Evolutionary conservation across 352 stramenopile genomes (phyloP), one percentile per base, ranked within the genome.

Genomic region (Pythium utonaiense): DNA sequence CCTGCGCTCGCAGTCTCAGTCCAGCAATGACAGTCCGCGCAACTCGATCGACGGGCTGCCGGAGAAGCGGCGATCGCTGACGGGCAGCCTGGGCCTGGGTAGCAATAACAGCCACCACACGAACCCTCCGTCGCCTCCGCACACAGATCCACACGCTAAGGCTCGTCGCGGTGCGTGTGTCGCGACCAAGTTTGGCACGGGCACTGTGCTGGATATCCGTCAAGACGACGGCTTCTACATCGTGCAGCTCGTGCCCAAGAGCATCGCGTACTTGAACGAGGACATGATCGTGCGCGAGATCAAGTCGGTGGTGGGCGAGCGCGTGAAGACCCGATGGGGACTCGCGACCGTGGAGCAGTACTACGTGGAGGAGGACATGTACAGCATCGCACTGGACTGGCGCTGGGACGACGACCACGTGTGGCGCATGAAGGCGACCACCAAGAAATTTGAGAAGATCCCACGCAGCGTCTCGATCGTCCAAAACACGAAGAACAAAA

Each of bases 401-500:
- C 80, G 85, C 55, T 94, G 85, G 85, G 85, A 94, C 58, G 83
- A 94, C 33, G 83, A 94, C 52, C 85, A 94, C 57, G 83, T 94
- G 17, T 94, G 82, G 82, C 80, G 83, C 62, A 94, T 94, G 85
- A 94, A 92, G 60, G 85, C 85, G 17, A 93, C 82, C n/a, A 92
- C 82, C 48, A 94, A 94, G 65, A 94, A 92, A 77, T 94, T 94
- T 53, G 83, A 93, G 40, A 92, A 90, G 73, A 79, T 93, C 48
- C 45, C 62, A 40, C 64, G 70, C 44, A 66, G 73, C n/a, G 69
- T 74, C 27, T 89, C 74, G 30, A 75, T 91, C 45, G 88, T 91
- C 41, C 78, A 91, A 59, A 86, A 84, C 68, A 91, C 79, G 27
- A 93, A 91, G 68, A 91, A 89, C 64, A 74, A 66, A 36, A 67